Evolutionary conservation across 345 rosid genomes (phyloP), one percentile per base, ranked within the genome.

Genomic region (Toxicodendron radicans): DNA sequence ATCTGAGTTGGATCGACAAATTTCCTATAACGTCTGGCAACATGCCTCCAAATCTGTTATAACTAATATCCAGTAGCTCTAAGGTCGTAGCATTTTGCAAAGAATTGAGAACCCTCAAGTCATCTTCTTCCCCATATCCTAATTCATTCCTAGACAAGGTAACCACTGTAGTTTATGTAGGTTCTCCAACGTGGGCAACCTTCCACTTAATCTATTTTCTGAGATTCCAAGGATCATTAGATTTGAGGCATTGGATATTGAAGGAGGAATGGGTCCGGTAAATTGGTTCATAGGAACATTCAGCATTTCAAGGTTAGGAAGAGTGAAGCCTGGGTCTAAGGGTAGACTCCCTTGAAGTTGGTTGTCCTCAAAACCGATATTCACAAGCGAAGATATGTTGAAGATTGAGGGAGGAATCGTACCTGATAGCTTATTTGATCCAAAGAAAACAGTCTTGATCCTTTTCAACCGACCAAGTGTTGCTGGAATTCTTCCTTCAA

Each of bases 161-260:
- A 61, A 61, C 65, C 41, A 0, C 10, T 21, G 20, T 5, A 61
- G 65, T 20, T 6, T 61, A 32, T 32, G n/a, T 32, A 61, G 16
- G 10, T 61, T 61, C 24, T 30, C 60, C 8, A 57, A 57, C 2
- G 32, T 14, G 11, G 73, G 64, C 1, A 78, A 57, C 8, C 53
- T 17, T 20, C 79, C 69, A 2, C 24, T 68, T 21, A 71, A 30
- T 1, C 41, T 0, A 2, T 75, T 75, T 0, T 0, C 0, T 0
- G 1, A 0, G 3, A 66, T 2, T 11, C 0, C 0, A 35, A 76
- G 45, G 1, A 0, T 0, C 12, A 4, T 0, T 0, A 84, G 70
- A 20, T 82, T 64, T 0, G 80, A 72, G 7, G 73, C 71, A 57
- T 83, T 83, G 57, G 80, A 64, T 33, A 80, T 10, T 1, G 84